phyloP scores from a whole-genome alignment of 2,329 filamentous ascomycete species.

The Rugonectria rugulosa region DNA sequence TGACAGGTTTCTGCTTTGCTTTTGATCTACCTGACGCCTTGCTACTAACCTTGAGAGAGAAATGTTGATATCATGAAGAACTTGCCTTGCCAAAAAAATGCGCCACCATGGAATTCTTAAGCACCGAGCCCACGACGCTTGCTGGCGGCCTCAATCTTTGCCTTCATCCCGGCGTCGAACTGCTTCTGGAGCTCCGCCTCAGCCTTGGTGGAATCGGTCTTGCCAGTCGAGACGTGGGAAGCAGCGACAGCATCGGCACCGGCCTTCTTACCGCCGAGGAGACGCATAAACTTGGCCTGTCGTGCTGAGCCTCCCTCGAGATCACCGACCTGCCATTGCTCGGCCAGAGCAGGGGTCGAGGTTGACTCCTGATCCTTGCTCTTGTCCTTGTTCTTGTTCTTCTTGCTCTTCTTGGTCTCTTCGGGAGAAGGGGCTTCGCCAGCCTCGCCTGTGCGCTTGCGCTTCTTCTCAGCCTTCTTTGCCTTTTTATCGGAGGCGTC shows the following conservation, averaged over 20 bases:
- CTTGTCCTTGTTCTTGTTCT: conserved; percentile 26
- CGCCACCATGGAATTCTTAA: conserved; percentile 36
- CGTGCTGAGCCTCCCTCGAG: conserved; percentile 59
- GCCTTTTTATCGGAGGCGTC: conserved; percentile 37
- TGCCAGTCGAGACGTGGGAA: conserved; percentile 31
- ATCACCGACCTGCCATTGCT: conserved; percentile 61
- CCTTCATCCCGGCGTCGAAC: conserved; percentile 63
- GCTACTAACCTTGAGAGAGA: conserved; percentile 28
- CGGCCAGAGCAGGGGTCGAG: conserved; percentile 35
- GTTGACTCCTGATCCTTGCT: conserved; percentile 24
- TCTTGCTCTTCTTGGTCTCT: conserved; percentile 40
- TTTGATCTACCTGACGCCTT: conserved; percentile 41
- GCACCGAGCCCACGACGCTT: conserved; percentile 62
- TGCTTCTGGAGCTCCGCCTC: conserved; percentile 64
- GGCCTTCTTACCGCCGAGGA: conserved; percentile 61
- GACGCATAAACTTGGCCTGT: conserved; percentile 64
- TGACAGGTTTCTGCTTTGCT: conserved; percentile 32
- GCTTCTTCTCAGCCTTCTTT: conserved; percentile 47
- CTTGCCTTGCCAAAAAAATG: background rate
- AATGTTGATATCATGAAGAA: conserved; percentile 18
- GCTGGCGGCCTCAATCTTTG: conserved; percentile 60
- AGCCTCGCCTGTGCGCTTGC: conserved; percentile 41
- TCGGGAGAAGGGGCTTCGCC: conserved; percentile 24
- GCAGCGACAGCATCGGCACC: conserved; percentile 39
- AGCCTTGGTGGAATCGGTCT: conserved; percentile 49